These are phyloP conservation scores for Plasmodium inui DNA, from an alignment of 169 alveolate species.

Conservation along the genomic window DNA sequence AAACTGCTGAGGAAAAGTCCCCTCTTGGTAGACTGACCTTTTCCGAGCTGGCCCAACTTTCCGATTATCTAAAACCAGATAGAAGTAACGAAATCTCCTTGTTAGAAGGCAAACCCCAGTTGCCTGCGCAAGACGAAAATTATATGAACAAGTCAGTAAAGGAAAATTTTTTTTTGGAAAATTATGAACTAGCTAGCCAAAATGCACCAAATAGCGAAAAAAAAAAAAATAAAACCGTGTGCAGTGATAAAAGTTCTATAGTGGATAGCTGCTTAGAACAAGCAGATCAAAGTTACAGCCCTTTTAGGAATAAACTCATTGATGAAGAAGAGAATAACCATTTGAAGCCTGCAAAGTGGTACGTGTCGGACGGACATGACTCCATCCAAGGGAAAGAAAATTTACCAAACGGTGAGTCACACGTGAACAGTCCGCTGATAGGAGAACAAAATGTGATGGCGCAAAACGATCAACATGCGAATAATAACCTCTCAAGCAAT, in stretches of 20 bases:
- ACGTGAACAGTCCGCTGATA: background rate
- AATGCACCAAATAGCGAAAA: background rate
- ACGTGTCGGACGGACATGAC: background rate
- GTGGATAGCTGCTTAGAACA: slow-evolving; percentile 13
- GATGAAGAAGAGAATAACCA: slow-evolving; percentile 10
- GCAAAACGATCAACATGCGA: background rate
- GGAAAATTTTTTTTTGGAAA: slow-evolving; percentile 1
- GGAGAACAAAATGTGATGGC: background rate
- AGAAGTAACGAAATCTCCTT: background rate
- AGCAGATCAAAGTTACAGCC: background rate
- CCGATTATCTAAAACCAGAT: slow-evolving; percentile 19
- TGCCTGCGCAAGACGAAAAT: background rate
- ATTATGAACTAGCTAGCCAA: slow-evolving; percentile 57
- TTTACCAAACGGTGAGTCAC: background rate
- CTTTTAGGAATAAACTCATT: background rate
- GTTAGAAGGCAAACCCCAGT: slow-evolving; percentile 1
- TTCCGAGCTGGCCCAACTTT: background rate
- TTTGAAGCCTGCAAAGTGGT: background rate
- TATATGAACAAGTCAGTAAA: background rate
- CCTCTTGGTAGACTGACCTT: background rate
- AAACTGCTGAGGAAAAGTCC: background rate
- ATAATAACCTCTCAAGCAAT: background rate
- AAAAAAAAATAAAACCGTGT: slow-evolving; percentile 8
- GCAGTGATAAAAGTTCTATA: background rate
- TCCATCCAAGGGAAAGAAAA: background rate